Evolutionary conservation across 1,284 basidiomycete genomes (phyloP).

Genomic region (Irpex sp.): DNA sequence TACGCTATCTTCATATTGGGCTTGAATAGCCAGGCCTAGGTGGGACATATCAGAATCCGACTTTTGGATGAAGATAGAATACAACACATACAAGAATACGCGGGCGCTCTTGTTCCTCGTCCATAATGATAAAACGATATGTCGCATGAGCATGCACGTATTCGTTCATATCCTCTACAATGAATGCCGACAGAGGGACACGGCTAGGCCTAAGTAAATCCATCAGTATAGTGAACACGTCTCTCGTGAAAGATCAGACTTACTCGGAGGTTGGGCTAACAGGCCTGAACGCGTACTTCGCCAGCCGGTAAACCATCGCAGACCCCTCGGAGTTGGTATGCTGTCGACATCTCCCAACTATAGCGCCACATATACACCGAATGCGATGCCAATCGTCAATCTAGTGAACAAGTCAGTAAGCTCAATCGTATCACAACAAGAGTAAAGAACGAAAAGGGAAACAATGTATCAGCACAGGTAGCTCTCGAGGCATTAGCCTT

Average conservation of each 20-base stretch:
- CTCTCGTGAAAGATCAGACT: constrained; percentile 25
- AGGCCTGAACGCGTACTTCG: constrained; percentile 80
- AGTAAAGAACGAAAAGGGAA: constrained; percentile 18
- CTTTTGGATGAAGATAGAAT: constrained; percentile 4
- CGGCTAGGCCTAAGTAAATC: constrained; percentile 43
- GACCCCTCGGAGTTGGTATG: constrained; percentile 35
- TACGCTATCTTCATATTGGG: constrained; percentile 79
- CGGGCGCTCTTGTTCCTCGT: constrained; percentile 77
- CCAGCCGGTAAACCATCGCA: constrained; percentile 57
- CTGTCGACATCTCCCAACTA: constrained; percentile 67
- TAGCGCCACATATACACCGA: constrained; percentile 75
- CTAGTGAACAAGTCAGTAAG: constrained; percentile 34
- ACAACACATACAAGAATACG: constrained; percentile 63
- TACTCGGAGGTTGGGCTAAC: constrained; percentile 62
- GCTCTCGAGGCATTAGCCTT: constrained; percentile 73
- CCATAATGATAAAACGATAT: constrained; percentile 81
- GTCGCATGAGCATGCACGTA: constrained; percentile 86
- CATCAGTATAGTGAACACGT: not conserved
- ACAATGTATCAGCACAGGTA: constrained; percentile 70
- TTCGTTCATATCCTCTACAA: constrained; percentile 85
- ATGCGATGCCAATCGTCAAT: constrained; percentile 62
- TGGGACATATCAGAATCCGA: not conserved
- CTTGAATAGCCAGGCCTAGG: constrained; percentile 87
- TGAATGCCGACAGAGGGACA: constrained; percentile 78
- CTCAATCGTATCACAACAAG: not conserved